Base-by-base conservation (phyloP, 805 yeast species). In the Candida oleophila region DNA sequence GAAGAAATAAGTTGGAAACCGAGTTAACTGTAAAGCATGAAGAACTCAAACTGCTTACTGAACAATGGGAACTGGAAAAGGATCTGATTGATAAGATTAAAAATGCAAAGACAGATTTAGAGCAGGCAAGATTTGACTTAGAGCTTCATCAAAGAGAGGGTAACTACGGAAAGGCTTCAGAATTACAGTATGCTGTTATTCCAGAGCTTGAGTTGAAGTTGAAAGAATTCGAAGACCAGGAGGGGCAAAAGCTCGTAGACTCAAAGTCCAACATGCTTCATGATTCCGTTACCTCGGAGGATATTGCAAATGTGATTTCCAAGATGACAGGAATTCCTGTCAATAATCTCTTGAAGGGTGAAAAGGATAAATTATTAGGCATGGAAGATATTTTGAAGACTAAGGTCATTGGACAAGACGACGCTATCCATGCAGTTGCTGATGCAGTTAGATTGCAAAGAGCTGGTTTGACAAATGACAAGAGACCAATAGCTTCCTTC, bases 291-390 rank as follows among this genome's bases (percentile, higher is more conserved):
- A 87, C 97, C 0, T 79, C 96, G 2, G 96, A 91, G 54, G 99
- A 92, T 65, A 94, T 92, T 55, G 95, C 97, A 0, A 77, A 82
- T 50, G 99, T 92, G 4, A 87, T 92, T 11, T 85, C 96, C 12
- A 83, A 89, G 53, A 90, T 94, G 86, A 92, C 99, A 0, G 98
- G 98, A 34, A 90, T 92, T 38, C 99, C 99, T 4, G 88, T 89
- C 20, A 89, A 84, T 55, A 87, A 90, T 28, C 81, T 92, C 55
- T 77, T 94, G 84, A 87, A 87, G 64, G 97, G 97, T 41, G 99
- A 92, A 62, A 89, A 89, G 68, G 97, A 92, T 61, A 85, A 91
- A 63, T 75, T 92, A 44, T 65, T 92, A 45, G 86, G 77, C 64
- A 94, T 94, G 97, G 97, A 91, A 64, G 73, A 78, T 4, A 80